A percentile compares a stretch with the other conserved stretches of the same genome.
These are phyloP conservation scores for Cicer arietinum DNA, from an alignment of 306 rosid genomes.

Conservation along the genomic window DNA sequence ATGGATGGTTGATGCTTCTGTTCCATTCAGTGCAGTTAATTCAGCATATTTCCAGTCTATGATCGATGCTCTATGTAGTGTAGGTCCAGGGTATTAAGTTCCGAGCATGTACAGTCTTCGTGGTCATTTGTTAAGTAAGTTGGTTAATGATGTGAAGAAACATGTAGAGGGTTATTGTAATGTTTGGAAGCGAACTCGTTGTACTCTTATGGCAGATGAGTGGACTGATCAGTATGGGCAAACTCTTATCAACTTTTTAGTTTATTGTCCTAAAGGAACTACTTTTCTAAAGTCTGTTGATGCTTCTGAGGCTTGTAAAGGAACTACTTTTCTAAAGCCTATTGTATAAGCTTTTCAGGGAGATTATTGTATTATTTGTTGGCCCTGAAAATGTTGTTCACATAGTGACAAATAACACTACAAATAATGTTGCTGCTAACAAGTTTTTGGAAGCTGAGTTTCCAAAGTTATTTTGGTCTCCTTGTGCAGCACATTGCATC, in stretches of 20 bases:
- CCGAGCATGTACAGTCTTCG: neutral
- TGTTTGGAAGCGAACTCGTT: neutral
- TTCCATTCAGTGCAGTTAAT: neutral
- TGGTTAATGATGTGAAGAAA: neutral
- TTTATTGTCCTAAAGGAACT: too few relatives aligned
- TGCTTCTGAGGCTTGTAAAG: too few relatives aligned
- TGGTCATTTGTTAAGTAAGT: neutral
- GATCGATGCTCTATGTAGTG: neutral
- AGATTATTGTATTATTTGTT: neutral
- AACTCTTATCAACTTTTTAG: neutral
- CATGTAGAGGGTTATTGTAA: neutral
- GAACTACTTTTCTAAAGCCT: neutral
- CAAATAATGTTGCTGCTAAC: neutral
- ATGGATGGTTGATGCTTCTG: neutral
- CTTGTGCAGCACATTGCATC: neutral
- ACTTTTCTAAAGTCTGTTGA: too few relatives aligned
- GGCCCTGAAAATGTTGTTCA: neutral
- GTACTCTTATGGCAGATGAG: neutral
- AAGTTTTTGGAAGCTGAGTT: neutral
- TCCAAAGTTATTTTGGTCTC: slow-evolving; percentile 3
- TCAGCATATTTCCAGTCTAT: neutral
- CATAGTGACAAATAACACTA: neutral
- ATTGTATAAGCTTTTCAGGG: neutral
- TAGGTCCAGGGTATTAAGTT: neutral
- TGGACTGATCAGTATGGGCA: neutral